Evolutionary conservation across 345 rosid species (phyloP).

Genomic region (Mercurialis annua): DNA sequence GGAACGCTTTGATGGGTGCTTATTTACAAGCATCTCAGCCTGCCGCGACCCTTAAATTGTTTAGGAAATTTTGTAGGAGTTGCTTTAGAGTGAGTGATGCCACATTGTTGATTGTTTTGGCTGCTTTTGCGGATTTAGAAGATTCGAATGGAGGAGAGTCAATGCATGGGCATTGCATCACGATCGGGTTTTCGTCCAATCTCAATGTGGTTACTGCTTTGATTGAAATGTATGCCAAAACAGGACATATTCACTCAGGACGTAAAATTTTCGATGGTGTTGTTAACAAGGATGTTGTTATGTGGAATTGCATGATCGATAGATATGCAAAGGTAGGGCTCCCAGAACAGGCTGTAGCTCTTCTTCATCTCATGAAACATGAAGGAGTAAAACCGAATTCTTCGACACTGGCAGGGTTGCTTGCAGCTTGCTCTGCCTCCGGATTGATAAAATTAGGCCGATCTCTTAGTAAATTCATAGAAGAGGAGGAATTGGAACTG

Average conservation of each 20-base stretch:
- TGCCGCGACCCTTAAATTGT: constrained; percentile 29
- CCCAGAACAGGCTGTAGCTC: constrained; percentile 44
- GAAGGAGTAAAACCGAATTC: constrained; percentile 45
- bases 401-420: constrained; percentile 49
- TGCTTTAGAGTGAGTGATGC: constrained; percentile 32
- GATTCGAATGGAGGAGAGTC: constrained; percentile 37
- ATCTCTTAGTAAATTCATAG: constrained; percentile 30
- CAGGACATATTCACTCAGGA: constrained; percentile 34
- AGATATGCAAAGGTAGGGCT: constrained; percentile 49
- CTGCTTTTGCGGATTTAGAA: constrained; percentile 38
- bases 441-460: constrained; percentile 40
- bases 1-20: constrained; percentile 55
- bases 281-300: constrained; percentile 43
- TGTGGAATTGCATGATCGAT: constrained; percentile 69
- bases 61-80: constrained; percentile 29
- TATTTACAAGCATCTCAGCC: constrained; percentile 40
- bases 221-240: constrained; percentile 48
- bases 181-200: constrained; percentile 39
- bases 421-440: constrained; percentile 47
- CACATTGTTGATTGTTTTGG: constrained; percentile 41
- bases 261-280: constrained; percentile 45
- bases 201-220: constrained; percentile 48
- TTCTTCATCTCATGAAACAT: constrained; percentile 48
- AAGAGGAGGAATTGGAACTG: constrained; percentile 40
- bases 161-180: constrained; percentile 46